phyloP scores from a whole-genome alignment of 108 stramenopile species.

The Nitzschia inconspicua region DNA sequence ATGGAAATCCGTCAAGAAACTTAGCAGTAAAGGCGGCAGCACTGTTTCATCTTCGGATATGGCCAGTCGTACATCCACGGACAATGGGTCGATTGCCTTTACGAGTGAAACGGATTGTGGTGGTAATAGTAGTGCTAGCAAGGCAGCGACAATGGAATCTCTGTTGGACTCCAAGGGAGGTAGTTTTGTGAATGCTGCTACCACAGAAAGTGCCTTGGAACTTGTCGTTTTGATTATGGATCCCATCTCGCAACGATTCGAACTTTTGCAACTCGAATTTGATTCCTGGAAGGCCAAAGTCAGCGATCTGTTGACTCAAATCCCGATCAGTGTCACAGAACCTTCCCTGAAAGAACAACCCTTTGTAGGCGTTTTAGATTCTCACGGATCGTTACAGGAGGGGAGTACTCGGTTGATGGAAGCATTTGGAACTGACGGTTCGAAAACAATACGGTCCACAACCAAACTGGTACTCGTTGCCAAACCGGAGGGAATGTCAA shows the following conservation, averaged over 20 bases:
- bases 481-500: constrained; percentile 49
- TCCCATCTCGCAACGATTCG: constrained; percentile 69
- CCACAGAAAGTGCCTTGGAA: constrained; percentile 32
- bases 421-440: constrained; percentile 27
- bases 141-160: too few species aligned
- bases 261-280: constrained; percentile 85
- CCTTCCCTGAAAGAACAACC: constrained; percentile 37
- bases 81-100: too few species aligned
- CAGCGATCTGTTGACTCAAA: constrained; percentile 63
- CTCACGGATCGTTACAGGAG: constrained; percentile 1
- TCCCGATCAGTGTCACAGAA: constrained; percentile 67
- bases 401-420: not conserved
- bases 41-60: too few species aligned
- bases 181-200: not conserved
- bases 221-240: constrained; percentile 80
- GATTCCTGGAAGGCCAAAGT: constrained; percentile 52
- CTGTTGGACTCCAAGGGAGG: too few species aligned
- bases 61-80: too few species aligned
- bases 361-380: constrained; percentile 51
- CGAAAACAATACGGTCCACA: not conserved
- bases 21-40: too few species aligned
- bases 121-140: too few species aligned
- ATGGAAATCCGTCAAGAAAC: too few species aligned
- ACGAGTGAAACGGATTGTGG: too few species aligned
- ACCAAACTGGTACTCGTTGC: constrained; percentile 64